Base-by-base conservation (phyloP, 106 monocot species). In the Dactylorhiza incarnata region DNA sequence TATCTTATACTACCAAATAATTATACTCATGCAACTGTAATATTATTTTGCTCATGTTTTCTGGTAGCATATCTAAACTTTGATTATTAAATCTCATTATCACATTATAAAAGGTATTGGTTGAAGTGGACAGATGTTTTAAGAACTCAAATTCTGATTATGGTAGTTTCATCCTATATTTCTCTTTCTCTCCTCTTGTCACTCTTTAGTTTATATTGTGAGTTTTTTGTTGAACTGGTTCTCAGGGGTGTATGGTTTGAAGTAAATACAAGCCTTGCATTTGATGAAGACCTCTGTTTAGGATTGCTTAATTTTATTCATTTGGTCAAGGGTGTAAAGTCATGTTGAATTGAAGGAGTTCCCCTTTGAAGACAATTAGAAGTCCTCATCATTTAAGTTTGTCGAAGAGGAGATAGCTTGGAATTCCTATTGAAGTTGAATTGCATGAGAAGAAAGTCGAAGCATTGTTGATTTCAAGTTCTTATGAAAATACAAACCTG, bases 201-300 rank as follows among this genome's bases (percentile, higher is more conserved):
- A 29, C 25, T 65, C 29, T 29, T 65, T 29, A 65, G 65, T 65
- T 65, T 24, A 65, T 65, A 65, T 65, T 65, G 79, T 86, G 80
- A 88, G 86, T 83, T 87, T 43, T 83, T 82, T 85, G 50, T 91
- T 89, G 79, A 82, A 80, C 81, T 91, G 84, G 75, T 89, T 91
- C 85, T 81, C 88, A 83, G 78, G 87, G 80, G 65, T 87, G 82
- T 84, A 84, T 81, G 78, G 69, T 81, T 90, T 90, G 82, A 90
- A 87, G 93, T 85, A 82, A 93, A 78, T 85, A 84, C 84, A 86
- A 84, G 93, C 79, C 78, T 71, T 86, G 79, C 83, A 85, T 82
- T 85, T 90, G 86, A 66, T 87, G 88, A 88, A 88, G 88, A 80
- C 54, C 77, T 71, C 81, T 75, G 68, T 81, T 82, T 83, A 73